These are phyloP conservation scores for Fusarium austroafricanum DNA, from an alignment of 2,329 filamentous ascomycete species.

Conservation along the genomic window DNA sequence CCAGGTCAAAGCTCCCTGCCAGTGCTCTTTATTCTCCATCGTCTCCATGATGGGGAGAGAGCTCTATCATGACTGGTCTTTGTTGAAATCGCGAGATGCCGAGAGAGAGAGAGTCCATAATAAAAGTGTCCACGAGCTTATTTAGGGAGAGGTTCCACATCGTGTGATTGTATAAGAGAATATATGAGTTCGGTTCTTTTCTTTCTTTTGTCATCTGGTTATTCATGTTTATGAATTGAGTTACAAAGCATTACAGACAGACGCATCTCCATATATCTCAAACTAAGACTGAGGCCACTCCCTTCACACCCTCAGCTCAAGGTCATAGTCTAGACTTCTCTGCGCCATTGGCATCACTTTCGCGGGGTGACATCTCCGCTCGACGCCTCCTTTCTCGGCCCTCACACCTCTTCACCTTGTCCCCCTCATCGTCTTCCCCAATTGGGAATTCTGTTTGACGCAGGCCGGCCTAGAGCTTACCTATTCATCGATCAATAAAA, in stretches of 20 bases:
- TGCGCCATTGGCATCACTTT: conserved; percentile 1
- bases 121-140: conserved; percentile 35
- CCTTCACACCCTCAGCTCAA: background rate
- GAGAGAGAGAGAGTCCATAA: conserved; percentile 13
- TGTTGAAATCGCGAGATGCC: conserved; percentile 11
- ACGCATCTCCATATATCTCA: background rate
- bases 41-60: conserved; percentile 31
- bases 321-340: conserved; percentile 21
- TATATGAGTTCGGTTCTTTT: conserved; percentile 3
- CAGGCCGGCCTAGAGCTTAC: conserved; percentile 26
- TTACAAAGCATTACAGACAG: conserved; percentile 25
- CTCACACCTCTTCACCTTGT: conserved; percentile 7
- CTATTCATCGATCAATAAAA: conserved; percentile 35
- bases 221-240: conserved; percentile 14
- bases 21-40: conserved; percentile 7
- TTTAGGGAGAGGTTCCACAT: conserved; percentile 12
- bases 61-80: conserved; percentile 37
- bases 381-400: conserved; percentile 27
- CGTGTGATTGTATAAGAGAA: conserved; percentile 8
- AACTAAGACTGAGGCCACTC: conserved; percentile 12
- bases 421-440: conserved; percentile 38
- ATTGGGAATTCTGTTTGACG: conserved; percentile 37
- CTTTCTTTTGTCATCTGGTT: background rate
- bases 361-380: conserved; percentile 38
- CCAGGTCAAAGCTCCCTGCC: conserved; percentile 26